Evolutionary conservation across 768 basidiomycete genomes (phyloP).

Genomic region (Glaciozyma martinii): DNA sequence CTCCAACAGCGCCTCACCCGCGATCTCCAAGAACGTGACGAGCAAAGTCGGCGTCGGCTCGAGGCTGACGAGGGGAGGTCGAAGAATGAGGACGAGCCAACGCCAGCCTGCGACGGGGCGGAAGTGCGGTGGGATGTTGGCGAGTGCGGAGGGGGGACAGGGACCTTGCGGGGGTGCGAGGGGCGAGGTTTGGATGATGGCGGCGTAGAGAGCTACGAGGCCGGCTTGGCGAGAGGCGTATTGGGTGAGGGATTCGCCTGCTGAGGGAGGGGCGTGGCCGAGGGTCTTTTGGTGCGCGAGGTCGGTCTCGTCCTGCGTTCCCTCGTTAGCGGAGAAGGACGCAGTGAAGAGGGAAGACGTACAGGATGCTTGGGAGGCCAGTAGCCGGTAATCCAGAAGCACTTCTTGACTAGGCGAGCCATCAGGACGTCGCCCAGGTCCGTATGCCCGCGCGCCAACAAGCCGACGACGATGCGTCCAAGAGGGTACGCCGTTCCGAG

Average conservation of each 20-base stretch:
- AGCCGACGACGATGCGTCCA: conserved; percentile 61
- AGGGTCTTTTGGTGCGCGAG: conserved; percentile 42
- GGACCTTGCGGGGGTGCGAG: conserved; percentile 20
- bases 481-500: conserved; percentile 75
- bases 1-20: conserved; percentile 10
- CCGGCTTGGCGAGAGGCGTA: conserved; percentile 25
- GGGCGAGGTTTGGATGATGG: conserved; percentile 23
- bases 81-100: conserved; percentile 22
- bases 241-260: conserved; percentile 16
- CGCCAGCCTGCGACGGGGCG: conserved; percentile 32
- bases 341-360: conserved; percentile 20
- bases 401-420: conserved; percentile 75
- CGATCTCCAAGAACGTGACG: conserved; percentile 27
- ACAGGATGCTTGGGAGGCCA: conserved; percentile 51
- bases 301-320: conserved; percentile 38
- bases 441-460: conserved; percentile 51
- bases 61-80: conserved; percentile 27
- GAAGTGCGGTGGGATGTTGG: conserved; percentile 30
- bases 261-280: conserved; percentile 34
- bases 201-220: conserved; percentile 21
- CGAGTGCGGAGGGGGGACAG: background rate
- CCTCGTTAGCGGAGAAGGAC: conserved; percentile 6
- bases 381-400: conserved; percentile 74
- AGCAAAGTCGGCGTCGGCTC: conserved; percentile 31
- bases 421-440: conserved; percentile 67